Percentiles rank a stretch among this genome's conserved stretches.
These are phyloP conservation scores for Lentinula lateritia DNA, from an alignment of 768 basidiomycete species.

Conservation along the genomic window DNA sequence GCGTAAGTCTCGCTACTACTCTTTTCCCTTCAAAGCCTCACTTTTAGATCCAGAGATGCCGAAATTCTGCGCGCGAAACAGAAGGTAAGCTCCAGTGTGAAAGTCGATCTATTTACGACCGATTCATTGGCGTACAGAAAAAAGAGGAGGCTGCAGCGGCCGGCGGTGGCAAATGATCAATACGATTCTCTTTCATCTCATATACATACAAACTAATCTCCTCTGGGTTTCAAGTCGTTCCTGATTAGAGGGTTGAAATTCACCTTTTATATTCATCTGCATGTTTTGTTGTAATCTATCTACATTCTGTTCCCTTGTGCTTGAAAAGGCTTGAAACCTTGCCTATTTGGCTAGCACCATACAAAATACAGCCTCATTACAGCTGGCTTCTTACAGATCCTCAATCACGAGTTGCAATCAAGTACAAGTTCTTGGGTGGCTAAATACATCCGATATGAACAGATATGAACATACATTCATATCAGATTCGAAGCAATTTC, in stretches of 20 bases:
- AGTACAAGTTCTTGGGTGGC: no score
- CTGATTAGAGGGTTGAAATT: background rate
- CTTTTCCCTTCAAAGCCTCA: slow-evolving; percentile 17
- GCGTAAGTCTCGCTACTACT: slow-evolving; percentile 40
- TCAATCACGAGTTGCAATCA: background rate
- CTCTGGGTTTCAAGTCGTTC: background rate
- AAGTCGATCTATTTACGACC: background rate
- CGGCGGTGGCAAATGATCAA: slow-evolving; percentile 20
- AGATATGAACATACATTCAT: background rate
- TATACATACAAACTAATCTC: background rate
- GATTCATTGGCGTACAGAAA: slow-evolving; percentile 12
- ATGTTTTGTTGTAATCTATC: background rate
- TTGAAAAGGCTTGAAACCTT: background rate
- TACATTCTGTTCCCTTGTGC: background rate
- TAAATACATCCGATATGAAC: background rate
- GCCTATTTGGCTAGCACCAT: background rate
- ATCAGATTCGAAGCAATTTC: background rate
- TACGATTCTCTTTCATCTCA: background rate
- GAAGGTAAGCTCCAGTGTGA: slow-evolving; percentile 42
- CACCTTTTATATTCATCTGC: background rate
- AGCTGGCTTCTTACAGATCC: background rate
- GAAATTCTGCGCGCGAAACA: slow-evolving; percentile 73
- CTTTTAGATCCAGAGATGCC: slow-evolving; percentile 53
- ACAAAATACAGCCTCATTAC: no score
- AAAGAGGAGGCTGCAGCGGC: slow-evolving; percentile 21